Conservation (phyloP, 2,329 filamentous ascomycete species). For the Phoma herbarum region DNA sequence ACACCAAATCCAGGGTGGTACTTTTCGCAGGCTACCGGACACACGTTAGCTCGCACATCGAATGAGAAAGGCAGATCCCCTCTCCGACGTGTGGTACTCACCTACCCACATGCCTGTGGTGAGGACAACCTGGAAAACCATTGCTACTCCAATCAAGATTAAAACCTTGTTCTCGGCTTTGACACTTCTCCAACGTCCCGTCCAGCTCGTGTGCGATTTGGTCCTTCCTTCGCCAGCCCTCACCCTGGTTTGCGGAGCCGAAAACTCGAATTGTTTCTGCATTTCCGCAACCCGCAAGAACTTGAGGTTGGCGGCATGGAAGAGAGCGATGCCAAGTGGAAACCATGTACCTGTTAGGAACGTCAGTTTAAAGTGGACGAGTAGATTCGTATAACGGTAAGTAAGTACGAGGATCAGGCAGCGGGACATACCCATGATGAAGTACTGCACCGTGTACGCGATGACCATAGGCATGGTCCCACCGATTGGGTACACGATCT, state of each 20-base stretch:
- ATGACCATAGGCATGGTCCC: constrained; percentile 24
- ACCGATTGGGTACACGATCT: constrained; percentile 27
- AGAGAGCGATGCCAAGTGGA: constrained; percentile 32
- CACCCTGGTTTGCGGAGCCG: not conserved
- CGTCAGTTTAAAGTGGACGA: not conserved
- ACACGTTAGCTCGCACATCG: too few species aligned
- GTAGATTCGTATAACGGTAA: not conserved
- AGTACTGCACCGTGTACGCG: constrained; percentile 29
- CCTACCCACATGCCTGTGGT: constrained; percentile 22
- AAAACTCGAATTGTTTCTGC: constrained; percentile 24
- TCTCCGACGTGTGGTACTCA: too few species aligned
- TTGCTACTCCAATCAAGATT: constrained; percentile 12
- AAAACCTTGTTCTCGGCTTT: constrained; percentile 15
- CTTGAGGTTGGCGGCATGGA: constrained; percentile 29
- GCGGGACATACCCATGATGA: constrained; percentile 24
- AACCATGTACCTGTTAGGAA: constrained; percentile 21
- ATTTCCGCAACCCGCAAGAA: constrained; percentile 28
- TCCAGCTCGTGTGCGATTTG: constrained; percentile 7
- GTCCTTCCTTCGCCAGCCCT: constrained; percentile 5
- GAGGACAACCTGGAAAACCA: constrained; percentile 15
- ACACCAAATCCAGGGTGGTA: constrained; percentile 31
- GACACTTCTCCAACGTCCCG: constrained; percentile 3
- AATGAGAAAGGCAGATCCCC: too few species aligned
- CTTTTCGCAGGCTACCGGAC: constrained; percentile 6
- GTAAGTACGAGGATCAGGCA: not conserved